Base-by-base conservation (phyloP, 2,329 filamentous ascomycete genomes). In the Trichoderma oligosporum region DNA sequence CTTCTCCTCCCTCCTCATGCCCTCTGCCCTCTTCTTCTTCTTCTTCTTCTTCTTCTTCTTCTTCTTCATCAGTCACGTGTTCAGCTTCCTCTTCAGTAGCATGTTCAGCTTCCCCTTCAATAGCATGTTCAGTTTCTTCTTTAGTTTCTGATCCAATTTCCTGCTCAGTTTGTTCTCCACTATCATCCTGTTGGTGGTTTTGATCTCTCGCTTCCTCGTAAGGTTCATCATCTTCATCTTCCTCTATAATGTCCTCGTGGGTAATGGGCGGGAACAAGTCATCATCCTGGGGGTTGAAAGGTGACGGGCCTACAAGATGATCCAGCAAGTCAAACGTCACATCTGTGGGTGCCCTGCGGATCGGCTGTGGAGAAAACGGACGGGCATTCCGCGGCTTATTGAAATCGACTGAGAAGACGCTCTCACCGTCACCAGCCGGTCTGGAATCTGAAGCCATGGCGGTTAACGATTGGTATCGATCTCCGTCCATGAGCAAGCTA, bases 361-460 rank as follows among this genome's bases (percentile, higher is more conserved):
- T 76, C 22, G 73, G 82, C 64, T 82, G 80, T 2, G 84, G 84
- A 14, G 81, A 84, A 63, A 86, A 86, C 0, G 83, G 83, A 29
- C 83, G 68, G 16, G 80, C 77, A 14, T 78, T 79, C 14, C 82
- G 72, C 12, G 79, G 74, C 48, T 77, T 74, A 67, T 81, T 82
- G 61, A 81, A 74, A 45, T 82, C 80, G 9, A 79, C 64, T 1
- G 74, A 81, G 62, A 82, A 79, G 45, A 82, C 75, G 66, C 79
- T 81, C 42, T 81, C 78, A 0, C 69, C 66, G 44, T 82, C 78
- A 24, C 70, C 72, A 46, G 67, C 60, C 22, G 61, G 62, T 62
- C 63, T 60, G 51, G 64, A 35, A 60, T 70, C 61, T 16, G 66
- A 62, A 3, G 72, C 71, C 42, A 82, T 71, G 6, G 78, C 80